Conservation (phyloP, 2,329 filamentous ascomycete species). For the Trichophyton mentagrophytes region DNA sequence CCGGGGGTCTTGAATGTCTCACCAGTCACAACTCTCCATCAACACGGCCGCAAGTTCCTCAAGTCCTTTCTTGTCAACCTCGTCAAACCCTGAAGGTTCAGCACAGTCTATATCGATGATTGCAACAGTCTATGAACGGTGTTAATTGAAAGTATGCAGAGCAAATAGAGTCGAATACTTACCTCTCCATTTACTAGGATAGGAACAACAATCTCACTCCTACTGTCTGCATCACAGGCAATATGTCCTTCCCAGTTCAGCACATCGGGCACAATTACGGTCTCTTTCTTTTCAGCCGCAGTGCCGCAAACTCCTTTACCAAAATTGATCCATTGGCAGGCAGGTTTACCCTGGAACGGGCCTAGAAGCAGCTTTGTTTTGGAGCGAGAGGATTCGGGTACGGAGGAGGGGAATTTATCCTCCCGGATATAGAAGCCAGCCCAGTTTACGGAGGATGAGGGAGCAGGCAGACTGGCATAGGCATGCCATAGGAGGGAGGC, state of each 20-base stretch:
- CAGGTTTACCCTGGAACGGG: conserved; percentile 38
- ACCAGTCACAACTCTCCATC: conserved; percentile 32
- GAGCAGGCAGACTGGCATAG: conserved; percentile 32
- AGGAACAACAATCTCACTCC: conserved; percentile 40
- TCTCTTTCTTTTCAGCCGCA: conserved; percentile 29
- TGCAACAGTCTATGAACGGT: conserved; percentile 29
- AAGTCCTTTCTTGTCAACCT: conserved; percentile 31
- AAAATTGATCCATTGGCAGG: conserved; percentile 36
- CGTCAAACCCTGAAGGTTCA: conserved; percentile 32
- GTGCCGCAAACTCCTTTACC: conserved; percentile 37
- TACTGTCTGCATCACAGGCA: conserved; percentile 37
- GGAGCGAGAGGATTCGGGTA: conserved; percentile 13
- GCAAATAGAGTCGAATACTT: conserved; percentile 11
- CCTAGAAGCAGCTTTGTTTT: conserved; percentile 29
- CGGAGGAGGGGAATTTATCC: conserved; percentile 28
- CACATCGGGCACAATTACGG: conserved; percentile 34
- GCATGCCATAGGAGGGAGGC: conserved; percentile 39
- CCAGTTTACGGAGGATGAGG: conserved; percentile 37
- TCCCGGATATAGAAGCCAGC: conserved; percentile 36
- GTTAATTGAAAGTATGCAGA: background rate
- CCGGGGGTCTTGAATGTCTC: background rate
- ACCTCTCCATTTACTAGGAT: conserved; percentile 31
- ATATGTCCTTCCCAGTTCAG: conserved; percentile 36
- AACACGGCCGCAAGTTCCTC: conserved; percentile 31
- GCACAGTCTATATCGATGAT: conserved; percentile 39